Base-by-base conservation (phyloP, 2,329 filamentous ascomycete species). In the Pseudocercospora cruenta region DNA sequence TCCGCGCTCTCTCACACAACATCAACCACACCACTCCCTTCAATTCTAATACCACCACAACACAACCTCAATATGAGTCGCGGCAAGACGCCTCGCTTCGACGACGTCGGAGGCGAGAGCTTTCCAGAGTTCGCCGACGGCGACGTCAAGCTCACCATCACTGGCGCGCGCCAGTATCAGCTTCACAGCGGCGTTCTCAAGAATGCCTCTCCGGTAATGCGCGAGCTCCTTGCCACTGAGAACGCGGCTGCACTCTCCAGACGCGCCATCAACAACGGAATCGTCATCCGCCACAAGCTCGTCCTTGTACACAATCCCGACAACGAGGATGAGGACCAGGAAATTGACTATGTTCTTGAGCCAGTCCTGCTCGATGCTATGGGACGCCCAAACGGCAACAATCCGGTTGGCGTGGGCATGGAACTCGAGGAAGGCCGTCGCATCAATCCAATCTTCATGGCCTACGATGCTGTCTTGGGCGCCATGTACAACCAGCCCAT, bases 401-500 rank as follows among this genome's bases (percentile, higher is more conserved):
- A 59, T 19, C 54, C 67, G 2, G 54, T 12, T 9, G 60, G 68
- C 3, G 63, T 72, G 22, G 61, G 64, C 6, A 62, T 70, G 43
- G 70, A 70, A 31, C 63, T 70, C 12, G 73, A 74, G 67, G 71
- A 70, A 22, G 72, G 68, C 21, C 67, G 57, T 12, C 47, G 64
- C 4, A 62, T 70, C 22, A 33, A 58, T 9, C 62, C 70, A 36
- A 67, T 65, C 24, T 66, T 68, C 16, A 33, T 67, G 54, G 72
- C 73, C 57, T 85, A 81, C 72, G 76, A 82, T 57, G 76, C 77
- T 39, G 77, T 85, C 19, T 74, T 85, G 61, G 80, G 81, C 39
- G 77, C 80, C 21, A 80, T 85, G 69, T 84, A 85, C 76, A 79
- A 80, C 66, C 75, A 75, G 21, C 73, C 78, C 1, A 73, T 84